Conservation (phyloP, 768 basidiomycete genomes). For the Suillus spraguei region DNA sequence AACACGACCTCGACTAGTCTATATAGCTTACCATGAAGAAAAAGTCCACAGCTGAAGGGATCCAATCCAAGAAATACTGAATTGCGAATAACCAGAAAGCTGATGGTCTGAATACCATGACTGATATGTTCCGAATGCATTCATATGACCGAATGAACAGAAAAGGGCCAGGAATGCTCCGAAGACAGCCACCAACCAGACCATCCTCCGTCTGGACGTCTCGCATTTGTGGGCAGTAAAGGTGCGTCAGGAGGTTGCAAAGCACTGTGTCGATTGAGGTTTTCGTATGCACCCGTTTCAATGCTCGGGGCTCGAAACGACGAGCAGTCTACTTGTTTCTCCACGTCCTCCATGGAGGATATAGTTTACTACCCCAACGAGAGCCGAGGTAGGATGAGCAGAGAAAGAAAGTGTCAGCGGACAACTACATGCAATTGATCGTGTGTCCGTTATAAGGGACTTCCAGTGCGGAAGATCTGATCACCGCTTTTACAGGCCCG, state of each 20-base stretch:
- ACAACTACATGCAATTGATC: constrained; percentile 18
- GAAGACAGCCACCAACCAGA: constrained; percentile 47
- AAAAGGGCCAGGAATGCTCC: constrained; percentile 70
- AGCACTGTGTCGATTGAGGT: constrained; percentile 27
- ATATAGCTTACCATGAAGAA: constrained; percentile 60
- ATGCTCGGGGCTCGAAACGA: constrained; percentile 24
- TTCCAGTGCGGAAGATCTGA: constrained; percentile 20
- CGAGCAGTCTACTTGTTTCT: constrained; percentile 27
- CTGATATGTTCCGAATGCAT: constrained; percentile 73
- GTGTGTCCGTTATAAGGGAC: constrained; percentile 24
- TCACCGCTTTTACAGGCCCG: constrained; percentile 26
- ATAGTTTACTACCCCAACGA: constrained; percentile 13
- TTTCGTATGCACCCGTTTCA: constrained; percentile 21
- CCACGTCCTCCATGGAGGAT: constrained; percentile 29
- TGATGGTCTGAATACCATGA: constrained; percentile 67
- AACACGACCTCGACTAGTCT: background rate
- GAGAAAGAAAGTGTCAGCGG: constrained; percentile 17
- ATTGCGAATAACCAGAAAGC: constrained; percentile 49
- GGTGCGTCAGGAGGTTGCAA: constrained; percentile 23
- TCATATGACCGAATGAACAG: constrained; percentile 73
- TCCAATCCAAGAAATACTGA: constrained; percentile 72
- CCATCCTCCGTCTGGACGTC: constrained; percentile 30
- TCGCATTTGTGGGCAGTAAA: constrained; percentile 16
- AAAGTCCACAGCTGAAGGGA: constrained; percentile 69
- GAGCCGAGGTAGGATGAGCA: constrained; percentile 14